Evolutionary conservation across 148 eudicot species (phyloP).

Genomic region (Hydrangea macrophylla): DNA sequence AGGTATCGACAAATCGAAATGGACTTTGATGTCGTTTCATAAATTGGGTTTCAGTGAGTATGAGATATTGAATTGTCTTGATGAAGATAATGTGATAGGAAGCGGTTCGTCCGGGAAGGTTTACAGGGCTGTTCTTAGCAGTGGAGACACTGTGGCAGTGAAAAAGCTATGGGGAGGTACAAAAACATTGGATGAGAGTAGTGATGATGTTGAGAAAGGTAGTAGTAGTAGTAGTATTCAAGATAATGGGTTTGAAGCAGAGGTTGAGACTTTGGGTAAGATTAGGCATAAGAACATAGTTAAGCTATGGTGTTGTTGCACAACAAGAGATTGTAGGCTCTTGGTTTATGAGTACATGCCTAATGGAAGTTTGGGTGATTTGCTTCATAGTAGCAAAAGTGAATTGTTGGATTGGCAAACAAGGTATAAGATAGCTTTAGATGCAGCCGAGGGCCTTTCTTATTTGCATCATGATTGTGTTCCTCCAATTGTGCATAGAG

Average conservation of each 20-base stretch:
- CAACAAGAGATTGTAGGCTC: constrained; percentile 60
- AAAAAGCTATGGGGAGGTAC: constrained; percentile 67
- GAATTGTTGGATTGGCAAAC: constrained; percentile 83
- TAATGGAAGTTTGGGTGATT: constrained; percentile 92
- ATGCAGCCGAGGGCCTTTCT: constrained; percentile 89
- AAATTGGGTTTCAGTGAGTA: constrained; percentile 82
- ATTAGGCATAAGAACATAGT: constrained; percentile 95
- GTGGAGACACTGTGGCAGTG: constrained; percentile 77
- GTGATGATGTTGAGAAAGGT: constrained; percentile 56
- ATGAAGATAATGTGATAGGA: constrained; percentile 90
- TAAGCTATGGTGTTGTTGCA: constrained; percentile 90
- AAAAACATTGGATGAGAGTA: constrained; percentile 22
- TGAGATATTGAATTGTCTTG: constrained; percentile 70
- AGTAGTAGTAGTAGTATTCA: too few relatives aligned
- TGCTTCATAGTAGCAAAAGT: constrained; percentile 71
- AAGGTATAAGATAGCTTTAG: constrained; percentile 67
- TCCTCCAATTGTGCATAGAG: constrained; percentile 88
- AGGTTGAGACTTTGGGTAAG: constrained; percentile 86
- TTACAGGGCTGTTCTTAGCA: constrained; percentile 77
- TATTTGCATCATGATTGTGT: constrained; percentile 95
- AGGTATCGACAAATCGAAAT: constrained; percentile 57
- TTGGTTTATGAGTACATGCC: constrained; percentile 94
- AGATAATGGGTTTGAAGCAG: constrained; percentile 77
- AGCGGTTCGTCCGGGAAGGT: constrained; percentile 89
- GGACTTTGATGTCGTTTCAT: constrained; percentile 90